Evolutionary conservation across 495 filamentous ascomycete species (phyloP).

Genomic region (Hypoxylon perforatum): DNA sequence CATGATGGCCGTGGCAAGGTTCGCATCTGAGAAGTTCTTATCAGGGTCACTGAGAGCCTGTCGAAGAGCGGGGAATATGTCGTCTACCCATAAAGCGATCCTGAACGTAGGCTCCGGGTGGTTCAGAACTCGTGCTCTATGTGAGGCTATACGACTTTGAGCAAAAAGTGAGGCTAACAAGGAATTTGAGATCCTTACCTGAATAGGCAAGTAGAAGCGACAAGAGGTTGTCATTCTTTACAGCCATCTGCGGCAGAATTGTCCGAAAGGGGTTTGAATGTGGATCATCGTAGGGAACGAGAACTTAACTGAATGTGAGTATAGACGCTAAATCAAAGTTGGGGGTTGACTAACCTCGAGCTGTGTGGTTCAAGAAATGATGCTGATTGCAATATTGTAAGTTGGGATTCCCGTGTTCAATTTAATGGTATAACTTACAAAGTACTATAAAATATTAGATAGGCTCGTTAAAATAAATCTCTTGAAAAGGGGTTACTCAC

Average conservation of each 20-base stretch:
- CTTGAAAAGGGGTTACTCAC: slow-evolving; percentile 58
- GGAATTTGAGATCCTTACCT: slow-evolving; percentile 30
- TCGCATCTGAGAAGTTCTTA: slow-evolving; percentile 72
- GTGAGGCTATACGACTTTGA: slow-evolving; percentile 65
- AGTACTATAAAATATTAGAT: slow-evolving; percentile 49
- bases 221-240: slow-evolving; percentile 80
- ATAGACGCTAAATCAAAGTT: background rate
- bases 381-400: slow-evolving; percentile 53
- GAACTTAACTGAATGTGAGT: slow-evolving; percentile 51
- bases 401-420: background rate
- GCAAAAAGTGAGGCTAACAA: background rate
- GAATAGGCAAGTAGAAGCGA: slow-evolving; percentile 85
- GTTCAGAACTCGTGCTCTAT: slow-evolving; percentile 79
- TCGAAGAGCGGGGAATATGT: slow-evolving; percentile 80
- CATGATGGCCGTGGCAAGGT: slow-evolving; percentile 88
- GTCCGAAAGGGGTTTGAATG: slow-evolving; percentile 77
- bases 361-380: slow-evolving; percentile 85
- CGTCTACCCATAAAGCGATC: slow-evolving; percentile 81
- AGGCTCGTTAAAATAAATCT: background rate
- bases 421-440: slow-evolving; percentile 45
- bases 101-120: slow-evolving; percentile 81
- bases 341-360: slow-evolving; percentile 51
- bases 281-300: slow-evolving; percentile 80
- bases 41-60: slow-evolving; percentile 71
- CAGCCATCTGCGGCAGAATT: slow-evolving; percentile 72